Percentiles rank a stretch among this genome's conserved stretches.
phyloP scores from a whole-genome alignment of 2,329 filamentous ascomycete genomes.

The Chrysosporium keratinophilum region DNA sequence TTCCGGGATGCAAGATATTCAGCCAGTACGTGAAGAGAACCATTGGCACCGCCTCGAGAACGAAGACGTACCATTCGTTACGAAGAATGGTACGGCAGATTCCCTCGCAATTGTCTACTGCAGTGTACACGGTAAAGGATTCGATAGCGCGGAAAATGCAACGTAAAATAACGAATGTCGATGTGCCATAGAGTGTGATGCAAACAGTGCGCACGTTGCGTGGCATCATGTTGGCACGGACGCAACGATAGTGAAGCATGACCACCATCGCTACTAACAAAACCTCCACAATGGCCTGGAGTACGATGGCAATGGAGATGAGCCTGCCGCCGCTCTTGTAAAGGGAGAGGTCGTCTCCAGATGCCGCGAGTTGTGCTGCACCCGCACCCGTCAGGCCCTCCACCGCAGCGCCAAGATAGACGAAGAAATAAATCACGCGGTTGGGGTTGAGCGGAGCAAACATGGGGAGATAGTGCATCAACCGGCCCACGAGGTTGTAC shows the following conservation, averaged over 20 bases:
- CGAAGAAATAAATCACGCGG: conserved; percentile 28
- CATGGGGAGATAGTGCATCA: conserved; percentile 33
- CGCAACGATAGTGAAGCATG: conserved; percentile 24
- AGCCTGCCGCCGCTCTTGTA: conserved; percentile 22
- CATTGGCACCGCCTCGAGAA: conserved; percentile 30
- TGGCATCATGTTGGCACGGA: conserved; percentile 20
- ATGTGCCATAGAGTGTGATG: conserved; percentile 30
- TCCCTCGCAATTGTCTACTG: background rate
- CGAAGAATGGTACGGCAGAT: conserved; percentile 23
- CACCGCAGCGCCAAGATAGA: conserved; percentile 29
- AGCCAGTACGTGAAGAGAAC: conserved; percentile 30
- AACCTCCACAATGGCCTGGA: conserved; percentile 27
- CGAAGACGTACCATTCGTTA: conserved; percentile 31
- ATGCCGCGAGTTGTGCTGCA: conserved; percentile 20
- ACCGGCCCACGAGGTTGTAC: conserved; percentile 30
- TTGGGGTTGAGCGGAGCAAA: conserved; percentile 30
- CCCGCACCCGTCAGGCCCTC: conserved; percentile 28
- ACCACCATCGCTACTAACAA: conserved; percentile 22
- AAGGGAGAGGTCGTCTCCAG: conserved; percentile 16
- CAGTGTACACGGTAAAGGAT: too few species aligned
- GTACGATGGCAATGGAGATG: conserved; percentile 22
- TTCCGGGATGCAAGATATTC: conserved; percentile 29
- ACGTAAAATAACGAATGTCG: conserved; percentile 26
- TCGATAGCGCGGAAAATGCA: conserved; percentile 21
- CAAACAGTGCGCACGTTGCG: conserved; percentile 26